Percentiles rank a stretch among this genome's conserved stretches.
These are phyloP conservation scores for Mycena galericulata DNA, from an alignment of 768 basidiomycete species.

Conservation along the genomic window DNA sequence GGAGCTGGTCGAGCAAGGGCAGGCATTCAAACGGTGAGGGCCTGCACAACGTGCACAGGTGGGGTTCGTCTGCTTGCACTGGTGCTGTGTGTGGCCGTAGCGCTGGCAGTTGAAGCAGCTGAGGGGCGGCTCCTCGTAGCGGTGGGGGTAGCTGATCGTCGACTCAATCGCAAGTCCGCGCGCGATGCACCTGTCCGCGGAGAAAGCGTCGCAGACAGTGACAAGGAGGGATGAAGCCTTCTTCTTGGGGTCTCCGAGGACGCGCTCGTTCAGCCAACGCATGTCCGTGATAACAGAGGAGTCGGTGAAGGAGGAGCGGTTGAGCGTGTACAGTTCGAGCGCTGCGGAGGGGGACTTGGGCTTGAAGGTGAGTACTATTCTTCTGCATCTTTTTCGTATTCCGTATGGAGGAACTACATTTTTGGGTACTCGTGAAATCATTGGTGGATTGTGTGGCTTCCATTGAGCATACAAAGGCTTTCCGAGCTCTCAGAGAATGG, in stretches of 20 bases:
- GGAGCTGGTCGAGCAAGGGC: background rate
- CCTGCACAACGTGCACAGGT: background rate
- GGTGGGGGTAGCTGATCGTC: background rate
- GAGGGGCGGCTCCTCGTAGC: background rate
- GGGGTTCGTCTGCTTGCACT: background rate
- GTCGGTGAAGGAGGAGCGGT: background rate
- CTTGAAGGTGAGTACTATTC: too few relatives aligned
- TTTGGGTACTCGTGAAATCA: too few relatives aligned
- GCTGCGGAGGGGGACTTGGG: too few relatives aligned
- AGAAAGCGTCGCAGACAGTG: background rate
- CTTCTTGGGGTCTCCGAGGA: too few relatives aligned
- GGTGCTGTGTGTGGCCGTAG: background rate
- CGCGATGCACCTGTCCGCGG: background rate
- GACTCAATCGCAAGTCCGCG: background rate
- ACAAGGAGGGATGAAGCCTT: background rate
- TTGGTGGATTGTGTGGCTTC: too few relatives aligned
- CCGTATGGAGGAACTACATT: too few relatives aligned
- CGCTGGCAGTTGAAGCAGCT: background rate
- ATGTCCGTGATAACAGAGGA: background rate
- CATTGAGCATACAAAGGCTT: too few relatives aligned
- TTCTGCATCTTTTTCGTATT: too few relatives aligned
- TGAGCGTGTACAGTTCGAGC: too few relatives aligned
- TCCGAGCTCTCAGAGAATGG: too few relatives aligned
- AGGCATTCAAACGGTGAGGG: background rate
- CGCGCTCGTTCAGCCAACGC: background rate